Evolutionary conservation across 176 grass and related monocot genomes (phyloP).

Genomic region (Rhynchospora breviuscula): DNA sequence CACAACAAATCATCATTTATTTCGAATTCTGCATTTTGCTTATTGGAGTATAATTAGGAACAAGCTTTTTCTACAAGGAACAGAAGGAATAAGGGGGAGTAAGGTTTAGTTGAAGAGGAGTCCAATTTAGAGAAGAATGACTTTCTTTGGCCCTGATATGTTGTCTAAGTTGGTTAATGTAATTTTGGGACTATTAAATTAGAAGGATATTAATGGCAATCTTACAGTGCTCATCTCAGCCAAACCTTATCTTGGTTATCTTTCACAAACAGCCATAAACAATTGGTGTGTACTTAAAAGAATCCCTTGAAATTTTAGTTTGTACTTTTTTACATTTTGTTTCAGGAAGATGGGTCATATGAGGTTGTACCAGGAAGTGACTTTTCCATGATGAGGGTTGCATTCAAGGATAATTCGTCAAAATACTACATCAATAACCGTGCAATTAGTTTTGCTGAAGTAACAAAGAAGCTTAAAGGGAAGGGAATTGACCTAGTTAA

Average conservation of each 20-base stretch:
- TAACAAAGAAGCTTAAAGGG: constrained; percentile 75
- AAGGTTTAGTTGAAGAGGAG: not conserved
- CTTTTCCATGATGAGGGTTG: constrained; percentile 74
- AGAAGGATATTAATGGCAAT: not conserved
- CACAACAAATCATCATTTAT: not conserved
- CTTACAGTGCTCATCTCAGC: not conserved
- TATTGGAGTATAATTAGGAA: not conserved
- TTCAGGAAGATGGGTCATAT: constrained; percentile 76
- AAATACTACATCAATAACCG: constrained; percentile 94
- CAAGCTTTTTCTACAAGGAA: not conserved
- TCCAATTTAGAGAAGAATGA: not conserved
- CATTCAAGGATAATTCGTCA: constrained; percentile 85
- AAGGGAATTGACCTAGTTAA: constrained; percentile 99
- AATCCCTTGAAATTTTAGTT: not conserved
- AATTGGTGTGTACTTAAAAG: not conserved
- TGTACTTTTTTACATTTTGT: not conserved
- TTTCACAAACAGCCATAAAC: not conserved
- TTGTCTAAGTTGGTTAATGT: not conserved
- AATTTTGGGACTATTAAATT: not conserved
- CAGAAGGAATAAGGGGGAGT: not conserved
- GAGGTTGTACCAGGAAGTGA: constrained; percentile 67
- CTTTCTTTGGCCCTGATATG: not conserved
- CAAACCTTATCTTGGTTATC: not conserved
- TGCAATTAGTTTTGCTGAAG: constrained; percentile 85
- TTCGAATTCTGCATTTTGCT: not conserved